Evolutionary conservation across 2,329 filamentous ascomycete species (phyloP).

Genomic region (Rhynchosporium agropyri): DNA sequence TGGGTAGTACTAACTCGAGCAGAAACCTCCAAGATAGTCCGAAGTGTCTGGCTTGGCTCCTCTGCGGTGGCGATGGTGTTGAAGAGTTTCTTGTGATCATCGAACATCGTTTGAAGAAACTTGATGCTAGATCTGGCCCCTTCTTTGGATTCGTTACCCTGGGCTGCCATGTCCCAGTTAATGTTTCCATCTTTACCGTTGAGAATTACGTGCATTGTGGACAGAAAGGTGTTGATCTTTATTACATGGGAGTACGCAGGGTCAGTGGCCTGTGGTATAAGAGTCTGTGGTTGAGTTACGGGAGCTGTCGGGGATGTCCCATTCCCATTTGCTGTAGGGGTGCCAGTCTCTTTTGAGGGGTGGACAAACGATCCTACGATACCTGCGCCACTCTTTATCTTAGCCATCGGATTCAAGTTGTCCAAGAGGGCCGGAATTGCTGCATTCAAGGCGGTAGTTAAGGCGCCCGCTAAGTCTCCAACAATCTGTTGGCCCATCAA

Average conservation of each 20-base stretch:
- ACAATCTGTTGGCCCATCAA: not conserved
- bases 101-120: not conserved
- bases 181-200: not conserved
- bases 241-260: not conserved
- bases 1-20: not conserved
- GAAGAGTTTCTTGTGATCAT: not conserved
- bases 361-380: not conserved
- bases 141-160: not conserved
- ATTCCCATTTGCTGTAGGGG: not conserved
- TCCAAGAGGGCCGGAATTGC: not conserved
- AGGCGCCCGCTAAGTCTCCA: not conserved
- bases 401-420: not conserved
- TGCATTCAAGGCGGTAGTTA: not conserved
- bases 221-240: not conserved
- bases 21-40: not conserved
- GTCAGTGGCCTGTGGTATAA: not conserved
- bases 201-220: not conserved
- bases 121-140: not conserved
- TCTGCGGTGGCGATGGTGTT: not conserved
- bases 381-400: not conserved
- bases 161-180: not conserved
- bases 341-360: not conserved
- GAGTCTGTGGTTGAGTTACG: not conserved
- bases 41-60: not conserved
- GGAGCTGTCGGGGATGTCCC: not conserved